phyloP scores from a whole-genome alignment of 2,329 filamentous ascomycete genomes.

The Ophiostoma sp. region DNA sequence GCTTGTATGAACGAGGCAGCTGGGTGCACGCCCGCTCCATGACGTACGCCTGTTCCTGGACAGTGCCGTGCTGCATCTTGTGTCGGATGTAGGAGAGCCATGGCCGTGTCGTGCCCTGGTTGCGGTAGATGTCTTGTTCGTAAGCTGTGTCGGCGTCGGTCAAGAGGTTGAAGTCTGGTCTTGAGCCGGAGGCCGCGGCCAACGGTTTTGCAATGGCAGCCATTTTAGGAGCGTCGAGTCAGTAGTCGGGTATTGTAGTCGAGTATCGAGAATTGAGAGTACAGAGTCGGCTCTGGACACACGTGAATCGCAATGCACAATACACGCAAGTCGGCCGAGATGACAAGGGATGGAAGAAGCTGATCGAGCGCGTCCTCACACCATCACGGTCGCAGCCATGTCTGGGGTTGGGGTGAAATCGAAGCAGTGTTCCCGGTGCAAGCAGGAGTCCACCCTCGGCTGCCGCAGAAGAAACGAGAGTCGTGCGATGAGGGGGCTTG shows the following conservation, averaged over 20 bases:
- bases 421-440: not conserved
- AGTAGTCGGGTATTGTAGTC: too few species aligned
- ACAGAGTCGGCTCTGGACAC: too few species aligned
- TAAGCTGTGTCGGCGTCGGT: slow-evolving; percentile 86
- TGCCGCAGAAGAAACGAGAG: slow-evolving; percentile 6
- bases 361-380: slow-evolving; percentile 25
- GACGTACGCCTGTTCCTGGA: slow-evolving; percentile 77
- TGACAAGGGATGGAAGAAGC: slow-evolving; percentile 13
- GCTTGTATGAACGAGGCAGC: slow-evolving; percentile 90
- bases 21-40: slow-evolving; percentile 88
- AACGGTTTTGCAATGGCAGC: not conserved
- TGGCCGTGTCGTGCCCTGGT: slow-evolving; percentile 79
- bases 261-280: not conserved
- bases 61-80: slow-evolving; percentile 79
- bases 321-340: not conserved
- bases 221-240: not conserved
- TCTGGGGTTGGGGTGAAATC: not conserved
- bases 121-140: slow-evolving; percentile 89
- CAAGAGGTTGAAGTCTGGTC: slow-evolving; percentile 24
- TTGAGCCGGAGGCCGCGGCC: slow-evolving; percentile 11
- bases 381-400: slow-evolving; percentile 26
- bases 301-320: not conserved
- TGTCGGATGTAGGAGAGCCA: slow-evolving; percentile 93
- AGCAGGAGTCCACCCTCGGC: slow-evolving; percentile 12
- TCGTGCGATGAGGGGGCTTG: slow-evolving; percentile 11